Conservation (phyloP, 1,139 yeast genomes). For the Debaryomycetaceae sp. region DNA sequence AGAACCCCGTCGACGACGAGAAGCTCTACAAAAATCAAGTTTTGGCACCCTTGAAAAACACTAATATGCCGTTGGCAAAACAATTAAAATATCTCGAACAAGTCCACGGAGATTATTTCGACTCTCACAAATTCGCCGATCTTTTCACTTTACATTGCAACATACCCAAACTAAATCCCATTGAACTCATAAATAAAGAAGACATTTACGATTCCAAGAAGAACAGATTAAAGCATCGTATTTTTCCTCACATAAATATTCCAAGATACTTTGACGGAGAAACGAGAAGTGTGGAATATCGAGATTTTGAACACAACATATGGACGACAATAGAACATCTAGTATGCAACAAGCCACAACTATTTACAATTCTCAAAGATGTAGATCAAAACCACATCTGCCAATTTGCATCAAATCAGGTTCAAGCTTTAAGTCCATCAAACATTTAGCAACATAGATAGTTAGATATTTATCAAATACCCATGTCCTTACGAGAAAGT, state of each 20-base stretch:
- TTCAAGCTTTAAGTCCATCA: background rate
- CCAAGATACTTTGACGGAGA: background rate
- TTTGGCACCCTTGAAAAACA: background rate
- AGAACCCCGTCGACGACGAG: conserved; percentile 30
- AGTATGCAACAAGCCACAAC: background rate
- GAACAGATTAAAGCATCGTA: conserved; percentile 23
- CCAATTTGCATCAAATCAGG: background rate
- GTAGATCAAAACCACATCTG: background rate
- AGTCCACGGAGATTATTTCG: conserved; percentile 15
- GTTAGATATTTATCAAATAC: no score
- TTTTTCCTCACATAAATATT: background rate
- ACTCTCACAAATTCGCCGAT: conserved; percentile 12
- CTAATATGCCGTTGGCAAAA: conserved; percentile 1
- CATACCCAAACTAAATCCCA: conserved; percentile 37
- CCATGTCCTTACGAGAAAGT: no score
- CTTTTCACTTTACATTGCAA: conserved; percentile 38
- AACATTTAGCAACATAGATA: no score
- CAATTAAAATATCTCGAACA: conserved; percentile 3
- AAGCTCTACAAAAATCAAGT: conserved; percentile 5
- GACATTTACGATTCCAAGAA: conserved; percentile 26
- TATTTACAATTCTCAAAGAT: background rate
- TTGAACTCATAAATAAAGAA: conserved; percentile 19
- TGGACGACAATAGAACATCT: background rate
- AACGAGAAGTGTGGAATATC: background rate
- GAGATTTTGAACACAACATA: background rate